These are phyloP conservation scores for Triadica sebifera DNA, from an alignment of 345 rosid genomes.

Conservation along the genomic window DNA sequence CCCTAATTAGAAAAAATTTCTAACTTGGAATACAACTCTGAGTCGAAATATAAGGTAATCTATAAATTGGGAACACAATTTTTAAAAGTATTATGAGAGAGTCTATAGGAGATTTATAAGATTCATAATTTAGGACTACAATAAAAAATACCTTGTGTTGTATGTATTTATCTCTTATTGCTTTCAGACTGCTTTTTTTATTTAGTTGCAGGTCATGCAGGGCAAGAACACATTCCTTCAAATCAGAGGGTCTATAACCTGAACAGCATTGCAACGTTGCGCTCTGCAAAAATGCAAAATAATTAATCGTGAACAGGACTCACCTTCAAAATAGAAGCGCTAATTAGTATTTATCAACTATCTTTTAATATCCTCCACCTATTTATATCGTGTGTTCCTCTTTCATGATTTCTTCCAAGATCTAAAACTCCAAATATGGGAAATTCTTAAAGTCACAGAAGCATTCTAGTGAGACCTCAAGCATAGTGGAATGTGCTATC, in stretches of 20 bases:
- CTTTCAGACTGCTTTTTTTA: constrained; percentile 8
- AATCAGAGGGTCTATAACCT: constrained; percentile 23
- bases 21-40: neutral
- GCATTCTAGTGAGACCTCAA: neutral
- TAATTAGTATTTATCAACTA: neutral
- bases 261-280: constrained; percentile 14
- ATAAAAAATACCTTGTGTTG: constrained; percentile 18
- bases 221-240: constrained; percentile 25
- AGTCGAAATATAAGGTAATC: neutral
- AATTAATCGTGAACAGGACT: neutral
- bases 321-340: neutral
- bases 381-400: neutral
- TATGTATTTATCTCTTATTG: constrained; percentile 22
- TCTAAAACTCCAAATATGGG: neutral
- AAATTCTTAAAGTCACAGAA: neutral
- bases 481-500: neutral
- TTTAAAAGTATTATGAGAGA: neutral
- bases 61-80: neutral
- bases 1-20: neutral
- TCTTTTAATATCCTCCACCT: constrained; percentile 1
- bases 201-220: constrained; percentile 19
- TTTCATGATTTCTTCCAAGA: neutral
- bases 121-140: neutral
- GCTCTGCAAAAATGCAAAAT: constrained; percentile 17
- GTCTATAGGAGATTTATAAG: neutral